Base-by-base conservation (phyloP, 169 alveolate genomes). In the Cryptosporidium ryanae region DNA sequence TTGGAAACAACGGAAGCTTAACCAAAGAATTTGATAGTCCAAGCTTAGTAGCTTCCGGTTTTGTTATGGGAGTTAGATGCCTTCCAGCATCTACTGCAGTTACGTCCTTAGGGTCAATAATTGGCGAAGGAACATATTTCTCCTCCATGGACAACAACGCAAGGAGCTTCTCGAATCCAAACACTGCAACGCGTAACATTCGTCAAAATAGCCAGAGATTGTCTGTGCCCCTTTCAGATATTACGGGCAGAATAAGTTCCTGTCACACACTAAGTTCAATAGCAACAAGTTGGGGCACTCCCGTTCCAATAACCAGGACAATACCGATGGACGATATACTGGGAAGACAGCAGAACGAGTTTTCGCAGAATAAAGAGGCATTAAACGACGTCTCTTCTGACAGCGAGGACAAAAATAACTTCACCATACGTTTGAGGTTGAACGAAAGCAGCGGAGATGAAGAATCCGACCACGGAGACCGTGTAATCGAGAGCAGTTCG, bases 281-380 rank as follows among this genome's bases (percentile, higher is more conserved):
- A 32, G 87, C 87, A 61, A 76, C 87, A 13, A 76, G 87, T 31
- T 76, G 87, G 87, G 87, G 87, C 46, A 76, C 87, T 43, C 87
- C 87, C 5, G 87, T 76, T 12, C 87, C 87, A n/a, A 76, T 76
- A 7, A 76, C 87, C 13, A 76, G 87, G 23, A 76, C 87, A 7
- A 76, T 76, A 25, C 87, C 87, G 34, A 55, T 76, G 21, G 87
- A 76, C 13, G 87, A 76, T 44, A 61, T 76, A 34, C 64, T 76
- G 13, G 87, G 87, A 43, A 76, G 87, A 31, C 29, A 46, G 18
- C 46, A 38, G 8, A 57, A 50, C 7, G 87, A 76, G 34, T 61
- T 59, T 4, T 4, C 63, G 23, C 68, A 25, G 38, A 55, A 63
- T 76, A 21, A 25, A 17, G 48, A 61, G 6, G 4, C 27, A 7